These are phyloP conservation scores for Platanthera guangdongensis DNA, from an alignment of 106 monocot genomes.

Conservation along the genomic window DNA sequence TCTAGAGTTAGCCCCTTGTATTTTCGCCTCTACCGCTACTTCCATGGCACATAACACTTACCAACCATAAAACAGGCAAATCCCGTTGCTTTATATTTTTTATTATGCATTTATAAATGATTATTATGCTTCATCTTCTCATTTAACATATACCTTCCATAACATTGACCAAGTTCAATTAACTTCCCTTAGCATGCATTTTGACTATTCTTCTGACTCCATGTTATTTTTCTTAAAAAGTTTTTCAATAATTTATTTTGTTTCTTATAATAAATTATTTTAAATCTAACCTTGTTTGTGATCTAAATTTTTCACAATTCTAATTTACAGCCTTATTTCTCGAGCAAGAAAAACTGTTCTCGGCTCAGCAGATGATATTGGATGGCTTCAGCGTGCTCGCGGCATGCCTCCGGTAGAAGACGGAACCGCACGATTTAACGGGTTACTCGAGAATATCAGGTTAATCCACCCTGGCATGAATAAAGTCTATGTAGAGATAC, in stretches of 20 bases:
- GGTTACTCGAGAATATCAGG: constrained; percentile 74
- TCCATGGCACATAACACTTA: too few species aligned
- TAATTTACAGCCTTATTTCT: constrained; percentile 55
- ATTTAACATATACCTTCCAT: background rate
- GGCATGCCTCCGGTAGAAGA: constrained; percentile 77
- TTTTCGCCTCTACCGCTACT: too few species aligned
- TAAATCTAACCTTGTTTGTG: background rate
- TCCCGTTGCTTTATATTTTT: background rate
- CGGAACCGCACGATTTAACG: constrained; percentile 58
- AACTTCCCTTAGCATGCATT: background rate
- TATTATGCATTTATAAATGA: background rate
- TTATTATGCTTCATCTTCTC: background rate
- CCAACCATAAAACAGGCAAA: too few species aligned
- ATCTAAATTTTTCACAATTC: background rate
- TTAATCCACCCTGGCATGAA: constrained; percentile 7
- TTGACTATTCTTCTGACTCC: background rate
- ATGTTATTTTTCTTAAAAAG: background rate
- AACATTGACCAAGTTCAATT: background rate
- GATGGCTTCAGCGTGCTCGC: constrained; percentile 67
- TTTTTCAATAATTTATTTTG: background rate
- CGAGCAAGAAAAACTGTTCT: constrained; percentile 74
- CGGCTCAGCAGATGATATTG: constrained; percentile 88
- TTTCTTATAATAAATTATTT: background rate
- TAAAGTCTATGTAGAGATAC: background rate
- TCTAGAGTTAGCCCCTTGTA: too few species aligned